These are phyloP conservation scores for Angomonas desouzai DNA, from an alignment of 208 protist species.

Conservation along the genomic window DNA sequence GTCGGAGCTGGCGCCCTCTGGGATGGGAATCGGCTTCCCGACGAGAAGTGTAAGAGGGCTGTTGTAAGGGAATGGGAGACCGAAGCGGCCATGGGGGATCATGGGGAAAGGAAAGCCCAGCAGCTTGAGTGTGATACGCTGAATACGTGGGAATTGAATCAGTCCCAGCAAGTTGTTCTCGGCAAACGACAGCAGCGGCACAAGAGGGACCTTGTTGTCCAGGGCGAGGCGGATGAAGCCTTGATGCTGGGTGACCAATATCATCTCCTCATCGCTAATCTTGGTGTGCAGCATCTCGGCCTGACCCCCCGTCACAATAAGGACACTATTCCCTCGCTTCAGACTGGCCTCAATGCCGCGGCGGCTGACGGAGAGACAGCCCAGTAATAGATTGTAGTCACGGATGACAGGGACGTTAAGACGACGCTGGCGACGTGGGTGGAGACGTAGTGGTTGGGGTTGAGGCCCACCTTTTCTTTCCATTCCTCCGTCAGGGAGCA, in stretches of 20 bases:
- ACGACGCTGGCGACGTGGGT: constrained; percentile 73
- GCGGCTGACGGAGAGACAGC: constrained; percentile 54
- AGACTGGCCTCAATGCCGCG: constrained; percentile 47
- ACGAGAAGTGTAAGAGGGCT: constrained; percentile 69
- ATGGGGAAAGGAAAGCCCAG: constrained; percentile 83
- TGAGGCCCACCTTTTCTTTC: constrained; percentile 49
- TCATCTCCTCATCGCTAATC: constrained; percentile 41
- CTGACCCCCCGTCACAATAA: constrained; percentile 85
- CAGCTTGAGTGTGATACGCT: constrained; percentile 46
- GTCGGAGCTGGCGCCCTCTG: constrained; percentile 40
- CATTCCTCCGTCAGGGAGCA: constrained; percentile 51
- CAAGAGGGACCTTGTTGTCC: constrained; percentile 52
- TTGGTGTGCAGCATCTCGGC: constrained; percentile 77
- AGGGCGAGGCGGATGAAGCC: constrained; percentile 80
- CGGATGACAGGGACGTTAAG: constrained; percentile 70
- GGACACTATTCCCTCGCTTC: constrained; percentile 51
- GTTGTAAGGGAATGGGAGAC: constrained; percentile 58
- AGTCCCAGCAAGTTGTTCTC: constrained; percentile 76
- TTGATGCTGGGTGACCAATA: constrained; percentile 68
- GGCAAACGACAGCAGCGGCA: constrained; percentile 79
- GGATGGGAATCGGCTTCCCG: constrained; percentile 47
- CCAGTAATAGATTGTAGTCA: constrained; percentile 69
- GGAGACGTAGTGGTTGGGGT: constrained; percentile 33
- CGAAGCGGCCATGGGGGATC: constrained; percentile 64
- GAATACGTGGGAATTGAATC: constrained; percentile 57